These are phyloP conservation scores for Lachnellula willkommii DNA, from an alignment of 2,329 filamentous ascomycete genomes.

Conservation along the genomic window DNA sequence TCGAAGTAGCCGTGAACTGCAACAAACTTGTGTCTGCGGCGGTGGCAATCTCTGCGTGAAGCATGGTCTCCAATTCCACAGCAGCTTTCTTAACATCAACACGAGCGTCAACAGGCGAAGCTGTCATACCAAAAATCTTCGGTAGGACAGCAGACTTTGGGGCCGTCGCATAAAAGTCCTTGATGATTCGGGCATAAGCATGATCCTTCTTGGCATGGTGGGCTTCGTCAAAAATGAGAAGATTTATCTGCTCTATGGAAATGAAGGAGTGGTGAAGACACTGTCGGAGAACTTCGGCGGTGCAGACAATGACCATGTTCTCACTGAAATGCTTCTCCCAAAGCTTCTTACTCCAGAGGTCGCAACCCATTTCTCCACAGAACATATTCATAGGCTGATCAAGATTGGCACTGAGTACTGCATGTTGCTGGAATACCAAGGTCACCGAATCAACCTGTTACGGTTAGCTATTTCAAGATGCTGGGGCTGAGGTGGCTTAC, in stretches of 20 bases:
- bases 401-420: constrained; percentile 75
- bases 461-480: constrained; percentile 9
- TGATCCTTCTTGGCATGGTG: constrained; percentile 96
- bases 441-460: constrained; percentile 74
- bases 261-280: constrained; percentile 77
- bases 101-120: constrained; percentile 84
- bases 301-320: constrained; percentile 86
- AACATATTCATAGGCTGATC: constrained; percentile 69
- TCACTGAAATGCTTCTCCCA: constrained; percentile 55
- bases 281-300: constrained; percentile 77
- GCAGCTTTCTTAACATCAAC: constrained; percentile 67
- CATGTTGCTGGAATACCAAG: constrained; percentile 82
- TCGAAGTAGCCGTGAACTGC: constrained; percentile 53
- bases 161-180: constrained; percentile 65
- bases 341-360: constrained; percentile 54
- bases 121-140: constrained; percentile 91
- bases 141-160: constrained; percentile 49
- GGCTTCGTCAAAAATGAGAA: constrained; percentile 92
- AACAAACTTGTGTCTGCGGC: constrained; percentile 56
- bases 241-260: constrained; percentile 74
- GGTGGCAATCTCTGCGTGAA: constrained; percentile 81
- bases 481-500: constrained; percentile 36
- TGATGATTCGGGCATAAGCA: constrained; percentile 83
- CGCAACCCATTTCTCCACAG: constrained; percentile 62
- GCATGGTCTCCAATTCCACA: constrained; percentile 64